phyloP scores from a whole-genome alignment of 352 stramenopile genomes.

The Globisporangium acanthophoron region DNA sequence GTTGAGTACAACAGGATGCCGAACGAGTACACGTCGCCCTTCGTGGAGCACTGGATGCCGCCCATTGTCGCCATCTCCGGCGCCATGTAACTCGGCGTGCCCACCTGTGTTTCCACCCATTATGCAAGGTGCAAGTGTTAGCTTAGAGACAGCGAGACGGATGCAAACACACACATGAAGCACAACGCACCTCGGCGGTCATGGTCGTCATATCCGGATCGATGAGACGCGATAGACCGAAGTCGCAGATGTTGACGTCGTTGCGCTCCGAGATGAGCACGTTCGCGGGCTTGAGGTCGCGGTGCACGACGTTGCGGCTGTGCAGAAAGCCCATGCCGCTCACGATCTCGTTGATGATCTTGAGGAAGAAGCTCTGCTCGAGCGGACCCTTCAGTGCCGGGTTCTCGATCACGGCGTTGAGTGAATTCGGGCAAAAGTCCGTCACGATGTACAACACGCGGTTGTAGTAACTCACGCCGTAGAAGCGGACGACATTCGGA shows the following conservation, averaged over 20 bases:
- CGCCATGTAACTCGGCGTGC: constrained; percentile 88
- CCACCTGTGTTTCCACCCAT: constrained; percentile 31
- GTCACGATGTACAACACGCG: constrained; percentile 89
- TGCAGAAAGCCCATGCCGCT: constrained; percentile 89
- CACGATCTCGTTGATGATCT: constrained; percentile 87
- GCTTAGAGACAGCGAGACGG: background rate
- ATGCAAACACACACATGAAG: background rate
- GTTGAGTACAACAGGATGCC: constrained; percentile 85
- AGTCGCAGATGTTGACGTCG: constrained; percentile 93
- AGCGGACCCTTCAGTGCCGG: constrained; percentile 56
- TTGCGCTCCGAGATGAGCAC: constrained; percentile 87
- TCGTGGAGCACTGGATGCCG: constrained; percentile 82
- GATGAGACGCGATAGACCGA: constrained; percentile 87
- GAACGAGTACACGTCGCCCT: constrained; percentile 86
- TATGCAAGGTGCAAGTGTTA: no score
- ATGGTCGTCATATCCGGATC: constrained; percentile 83
- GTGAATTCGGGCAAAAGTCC: constrained; percentile 81
- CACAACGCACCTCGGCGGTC: constrained; percentile 53
- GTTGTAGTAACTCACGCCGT: constrained; percentile 89
- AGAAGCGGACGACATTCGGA: constrained; percentile 87
- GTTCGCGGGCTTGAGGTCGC: constrained; percentile 86
- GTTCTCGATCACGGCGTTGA: constrained; percentile 83
- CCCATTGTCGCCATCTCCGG: constrained; percentile 90
- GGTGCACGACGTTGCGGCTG: constrained; percentile 85
- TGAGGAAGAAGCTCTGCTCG: constrained; percentile 69